phyloP scores from a whole-genome alignment of 768 basidiomycete species.

The Trichaptum fuscoviolaceum region DNA sequence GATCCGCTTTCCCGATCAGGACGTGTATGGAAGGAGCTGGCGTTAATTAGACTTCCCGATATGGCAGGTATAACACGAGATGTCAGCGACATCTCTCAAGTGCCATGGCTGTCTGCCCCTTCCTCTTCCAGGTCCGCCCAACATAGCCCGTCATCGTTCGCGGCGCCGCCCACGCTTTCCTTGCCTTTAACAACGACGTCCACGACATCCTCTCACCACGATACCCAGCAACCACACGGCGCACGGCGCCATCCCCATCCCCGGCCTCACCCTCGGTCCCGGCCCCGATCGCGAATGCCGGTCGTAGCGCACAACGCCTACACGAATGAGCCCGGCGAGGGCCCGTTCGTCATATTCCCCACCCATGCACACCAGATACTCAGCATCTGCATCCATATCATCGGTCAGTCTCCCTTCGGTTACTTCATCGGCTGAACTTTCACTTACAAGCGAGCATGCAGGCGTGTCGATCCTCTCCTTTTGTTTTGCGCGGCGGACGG shows the following conservation, averaged over 20 bases:
- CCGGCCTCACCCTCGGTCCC: background rate
- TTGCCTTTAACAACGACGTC: background rate
- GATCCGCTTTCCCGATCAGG: background rate
- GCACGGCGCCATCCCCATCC: background rate
- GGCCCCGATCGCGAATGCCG: background rate
- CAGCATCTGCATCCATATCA: slow-evolving; percentile 5
- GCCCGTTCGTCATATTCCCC: slow-evolving; percentile 6
- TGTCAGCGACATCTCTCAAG: background rate
- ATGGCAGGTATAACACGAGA: background rate
- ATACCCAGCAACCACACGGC: background rate
- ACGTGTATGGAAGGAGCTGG: background rate
- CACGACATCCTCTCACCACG: background rate
- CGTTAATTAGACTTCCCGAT: background rate
- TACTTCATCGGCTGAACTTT: background rate
- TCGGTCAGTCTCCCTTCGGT: background rate
- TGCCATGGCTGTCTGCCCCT: slow-evolving; percentile 1
- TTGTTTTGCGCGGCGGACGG: slow-evolving; percentile 36
- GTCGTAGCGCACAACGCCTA: background rate
- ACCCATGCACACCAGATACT: slow-evolving; percentile 6
- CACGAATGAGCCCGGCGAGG: slow-evolving; percentile 2
- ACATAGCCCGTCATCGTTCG: background rate
- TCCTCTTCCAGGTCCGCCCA: slow-evolving; percentile 1
- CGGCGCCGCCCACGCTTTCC: background rate
- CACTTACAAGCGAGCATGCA: slow-evolving; percentile 9
- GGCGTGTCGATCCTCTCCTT: slow-evolving; percentile 29